Evolutionary conservation across 2,329 filamentous ascomycete genomes (phyloP).

Genomic region (Scedosporium minutisporum): DNA sequence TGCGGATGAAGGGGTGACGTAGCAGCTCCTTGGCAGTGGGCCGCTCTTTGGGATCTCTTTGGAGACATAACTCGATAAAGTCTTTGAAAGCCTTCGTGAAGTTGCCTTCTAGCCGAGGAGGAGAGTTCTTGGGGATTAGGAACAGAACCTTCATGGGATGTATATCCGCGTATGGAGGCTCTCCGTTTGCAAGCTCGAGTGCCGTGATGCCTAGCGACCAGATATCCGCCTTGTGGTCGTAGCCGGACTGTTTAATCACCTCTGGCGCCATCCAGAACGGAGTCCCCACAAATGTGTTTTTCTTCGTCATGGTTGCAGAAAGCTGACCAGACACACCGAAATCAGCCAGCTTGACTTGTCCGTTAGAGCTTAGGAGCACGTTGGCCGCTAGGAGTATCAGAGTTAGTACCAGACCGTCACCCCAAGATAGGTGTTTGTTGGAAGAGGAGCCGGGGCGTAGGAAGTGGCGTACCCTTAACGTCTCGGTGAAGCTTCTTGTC

Average conservation of each 20-base stretch:
- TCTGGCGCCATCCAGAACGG: conserved; percentile 99
- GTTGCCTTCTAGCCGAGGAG: conserved; percentile 70
- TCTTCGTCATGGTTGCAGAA: conserved; percentile 97
- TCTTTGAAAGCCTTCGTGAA: conserved; percentile 79
- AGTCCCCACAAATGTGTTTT: conserved; percentile 96
- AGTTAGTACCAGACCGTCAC: background rate
- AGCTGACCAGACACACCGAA: conserved; percentile 96
- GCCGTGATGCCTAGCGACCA: conserved; percentile 96
- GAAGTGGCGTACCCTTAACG: conserved; percentile 65
- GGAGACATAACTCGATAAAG: conserved; percentile 73
- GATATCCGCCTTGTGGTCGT: conserved; percentile 96
- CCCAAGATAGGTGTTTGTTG: background rate
- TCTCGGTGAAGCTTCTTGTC: conserved; percentile 96
- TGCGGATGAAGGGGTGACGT: conserved; percentile 80
- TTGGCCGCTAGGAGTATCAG: conserved; percentile 61
- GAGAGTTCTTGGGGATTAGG: conserved; percentile 87
- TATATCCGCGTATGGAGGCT: conserved; percentile 91
- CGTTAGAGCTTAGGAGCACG: conserved; percentile 76
- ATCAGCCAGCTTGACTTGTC: conserved; percentile 93
- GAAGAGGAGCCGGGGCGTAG: background rate
- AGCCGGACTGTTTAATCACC: conserved; percentile 96
- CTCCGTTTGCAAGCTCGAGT: conserved; percentile 80
- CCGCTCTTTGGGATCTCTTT: conserved; percentile 80
- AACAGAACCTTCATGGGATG: conserved; percentile 98
- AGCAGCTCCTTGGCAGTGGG: conserved; percentile 80